Percentiles rank a stretch among this genome's conserved stretches.
Evolutionary conservation across 2,329 filamentous ascomycete genomes (phyloP).

Genomic region (Colletotrichum graminicola): DNA sequence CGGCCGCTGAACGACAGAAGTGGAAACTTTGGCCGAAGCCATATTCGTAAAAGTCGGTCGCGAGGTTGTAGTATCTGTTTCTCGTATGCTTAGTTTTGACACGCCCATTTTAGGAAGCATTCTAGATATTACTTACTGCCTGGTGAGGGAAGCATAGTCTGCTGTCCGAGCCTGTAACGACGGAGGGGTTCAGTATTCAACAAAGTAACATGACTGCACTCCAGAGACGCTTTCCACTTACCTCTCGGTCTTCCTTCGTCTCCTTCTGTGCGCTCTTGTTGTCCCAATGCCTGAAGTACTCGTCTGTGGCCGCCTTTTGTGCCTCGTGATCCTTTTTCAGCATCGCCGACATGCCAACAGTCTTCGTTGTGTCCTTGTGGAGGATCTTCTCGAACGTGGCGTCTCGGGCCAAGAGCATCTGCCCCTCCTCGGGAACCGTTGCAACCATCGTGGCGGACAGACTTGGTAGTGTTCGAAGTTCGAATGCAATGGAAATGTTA

Average conservation of each 20-base stretch:
- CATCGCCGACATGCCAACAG: slow-evolving; percentile 82
- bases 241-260: slow-evolving; percentile 85
- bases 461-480: background rate
- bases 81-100: background rate
- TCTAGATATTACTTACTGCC: slow-evolving; percentile 78
- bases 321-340: slow-evolving; percentile 81
- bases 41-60: slow-evolving; percentile 96
- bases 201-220: background rate
- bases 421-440: background rate
- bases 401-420: slow-evolving; percentile 59
- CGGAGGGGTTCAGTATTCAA: background rate
- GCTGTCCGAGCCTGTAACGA: slow-evolving; percentile 75
- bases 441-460: slow-evolving; percentile 2
- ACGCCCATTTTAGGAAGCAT: fast-evolving
- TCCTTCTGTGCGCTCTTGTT: slow-evolving; percentile 83
- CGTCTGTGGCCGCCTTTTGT: slow-evolving; percentile 85
- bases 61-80: slow-evolving; percentile 91
- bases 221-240: slow-evolving; percentile 53
- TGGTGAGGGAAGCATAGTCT: slow-evolving; percentile 93
- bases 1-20: slow-evolving; percentile 92
- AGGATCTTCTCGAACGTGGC: slow-evolving; percentile 82
- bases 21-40: slow-evolving; percentile 98
- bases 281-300: slow-evolving; percentile 98
- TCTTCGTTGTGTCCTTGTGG: slow-evolving; percentile 73
- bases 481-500: background rate